Conservation (phyloP, 75 land plant genomes). For the Cupressus sempervirens region DNA sequence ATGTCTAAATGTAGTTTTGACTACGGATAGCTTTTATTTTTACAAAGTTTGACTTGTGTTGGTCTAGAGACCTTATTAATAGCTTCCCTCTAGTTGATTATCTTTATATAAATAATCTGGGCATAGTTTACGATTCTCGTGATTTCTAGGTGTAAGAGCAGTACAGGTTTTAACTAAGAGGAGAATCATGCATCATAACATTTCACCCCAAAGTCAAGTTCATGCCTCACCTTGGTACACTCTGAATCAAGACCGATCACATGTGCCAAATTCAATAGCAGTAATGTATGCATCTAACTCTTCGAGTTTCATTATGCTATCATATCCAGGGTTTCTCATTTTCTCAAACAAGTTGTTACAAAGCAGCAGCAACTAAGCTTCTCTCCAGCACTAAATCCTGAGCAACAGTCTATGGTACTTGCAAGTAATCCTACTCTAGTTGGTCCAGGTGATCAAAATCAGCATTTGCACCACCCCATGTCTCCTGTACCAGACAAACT, state of each 20-base stretch:
- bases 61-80: too few relatives aligned
- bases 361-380: slow-evolving; percentile 10
- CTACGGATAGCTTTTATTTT: too few relatives aligned
- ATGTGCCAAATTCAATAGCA: not conserved
- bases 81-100: too few relatives aligned
- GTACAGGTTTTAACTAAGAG: too few relatives aligned
- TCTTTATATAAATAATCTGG: too few relatives aligned
- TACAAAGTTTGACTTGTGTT: too few relatives aligned
- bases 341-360: slow-evolving; percentile 7
- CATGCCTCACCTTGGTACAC: not conserved
- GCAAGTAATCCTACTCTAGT: not conserved
- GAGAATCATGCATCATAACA: not conserved
- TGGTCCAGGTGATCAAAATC: slow-evolving; percentile 3
- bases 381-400: not conserved
- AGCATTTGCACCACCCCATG: slow-evolving; percentile 8
- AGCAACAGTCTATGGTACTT: not conserved
- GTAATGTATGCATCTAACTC: not conserved
- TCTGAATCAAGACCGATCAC: not conserved
- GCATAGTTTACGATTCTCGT: too few relatives aligned
- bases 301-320: not conserved
- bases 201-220: slow-evolving; percentile 4
- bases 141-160: too few relatives aligned
- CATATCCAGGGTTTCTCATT: not conserved
- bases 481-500: slow-evolving; percentile 13
- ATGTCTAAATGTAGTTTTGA: too few relatives aligned